Base-by-base conservation (phyloP, 371 early-diverging fungal species). In the Apophysomyces sp. region DNA sequence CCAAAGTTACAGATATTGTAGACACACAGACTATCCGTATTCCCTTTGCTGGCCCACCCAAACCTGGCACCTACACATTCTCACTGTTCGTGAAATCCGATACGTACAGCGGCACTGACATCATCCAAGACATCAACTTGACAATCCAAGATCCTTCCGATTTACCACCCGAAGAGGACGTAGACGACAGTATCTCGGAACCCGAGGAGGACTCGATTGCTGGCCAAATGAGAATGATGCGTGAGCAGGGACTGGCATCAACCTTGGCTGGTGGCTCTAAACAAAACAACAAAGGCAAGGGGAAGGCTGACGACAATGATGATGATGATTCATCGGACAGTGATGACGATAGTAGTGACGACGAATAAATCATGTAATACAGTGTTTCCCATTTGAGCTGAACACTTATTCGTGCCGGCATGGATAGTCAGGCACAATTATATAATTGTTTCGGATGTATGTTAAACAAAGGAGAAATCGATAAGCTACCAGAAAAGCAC, bases 201-300 rank as follows among this genome's bases (percentile, higher is more conserved):
- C 97, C 97, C 32, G 98, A 95, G 58, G 96, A 95, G 58, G 95
- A 95, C 72, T 91, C 94, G 30, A 86, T 97, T 69, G 97, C 96
- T 29, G 96, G 94, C 6, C 96, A 94, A 73, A 92, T 94, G 92
- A 89, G 89, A 52, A 70, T 90, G 74, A 83, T 92, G 85, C 85
- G 92, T 40, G 87, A 86, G 63, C 92, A 92, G 78, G 88, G 89
- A 30, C 52, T 85, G 60, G 80, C 84, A 16, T 77, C 81, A 39
- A 88, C 84, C 8, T 77, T 85, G 24, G 80, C 83, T 60, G 87
- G 86, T 61, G 88, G 87, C 24, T 61, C 70, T 18, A 63, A 64
- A 34, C 73, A 69, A 18, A 69, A 73, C 16, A 67, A 60, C 4
- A 67, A 67, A 30, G 68, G 37, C 37, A 37, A 71, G 26, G 74